Evolutionary conservation across 2,329 filamentous ascomycete genomes (phyloP).

Genomic region (Pseudocercospora crystallina): DNA sequence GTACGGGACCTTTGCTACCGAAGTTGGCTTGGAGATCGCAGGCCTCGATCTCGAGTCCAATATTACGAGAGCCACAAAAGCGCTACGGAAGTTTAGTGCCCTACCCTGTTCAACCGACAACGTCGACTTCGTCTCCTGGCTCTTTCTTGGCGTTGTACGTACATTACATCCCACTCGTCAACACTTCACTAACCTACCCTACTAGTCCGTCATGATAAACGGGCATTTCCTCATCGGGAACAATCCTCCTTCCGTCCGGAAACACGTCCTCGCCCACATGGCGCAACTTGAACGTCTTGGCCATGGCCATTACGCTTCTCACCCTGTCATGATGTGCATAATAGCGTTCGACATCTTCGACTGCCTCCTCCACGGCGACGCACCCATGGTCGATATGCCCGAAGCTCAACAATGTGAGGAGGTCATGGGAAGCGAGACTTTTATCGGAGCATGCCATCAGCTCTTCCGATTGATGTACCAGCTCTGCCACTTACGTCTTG

Average conservation of each 20-base stretch:
- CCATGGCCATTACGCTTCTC: not conserved
- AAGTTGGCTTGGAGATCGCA: not conserved
- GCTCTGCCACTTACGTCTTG: not conserved
- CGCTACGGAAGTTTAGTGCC: conserved; percentile 3
- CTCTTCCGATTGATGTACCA: not conserved
- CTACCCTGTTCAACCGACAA: not conserved
- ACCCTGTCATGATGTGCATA: conserved; percentile 4
- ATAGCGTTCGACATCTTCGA: conserved; percentile 7
- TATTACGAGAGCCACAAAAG: not conserved
- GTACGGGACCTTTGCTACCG: conserved; percentile 2
- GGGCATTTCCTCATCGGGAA: conserved; percentile 6
- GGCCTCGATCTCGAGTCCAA: conserved; percentile 3
- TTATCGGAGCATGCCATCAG: not conserved
- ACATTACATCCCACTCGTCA: too few species aligned
- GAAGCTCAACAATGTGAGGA: not conserved
- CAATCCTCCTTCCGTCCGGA: conserved; percentile 2
- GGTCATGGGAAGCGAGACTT: not conserved
- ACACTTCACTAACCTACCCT: too few species aligned
- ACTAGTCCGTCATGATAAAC: not conserved
- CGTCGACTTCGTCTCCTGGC: conserved; percentile 8
- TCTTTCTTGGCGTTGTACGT: conserved; percentile 1
- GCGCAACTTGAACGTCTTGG: not conserved
- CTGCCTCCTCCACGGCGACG: conserved; percentile 2
- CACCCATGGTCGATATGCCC: conserved; percentile 5
- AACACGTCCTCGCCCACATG: conserved; percentile 2